phyloP scores from a whole-genome alignment of 2,329 filamentous ascomycete species.

The Helicocarpus griseus region DNA sequence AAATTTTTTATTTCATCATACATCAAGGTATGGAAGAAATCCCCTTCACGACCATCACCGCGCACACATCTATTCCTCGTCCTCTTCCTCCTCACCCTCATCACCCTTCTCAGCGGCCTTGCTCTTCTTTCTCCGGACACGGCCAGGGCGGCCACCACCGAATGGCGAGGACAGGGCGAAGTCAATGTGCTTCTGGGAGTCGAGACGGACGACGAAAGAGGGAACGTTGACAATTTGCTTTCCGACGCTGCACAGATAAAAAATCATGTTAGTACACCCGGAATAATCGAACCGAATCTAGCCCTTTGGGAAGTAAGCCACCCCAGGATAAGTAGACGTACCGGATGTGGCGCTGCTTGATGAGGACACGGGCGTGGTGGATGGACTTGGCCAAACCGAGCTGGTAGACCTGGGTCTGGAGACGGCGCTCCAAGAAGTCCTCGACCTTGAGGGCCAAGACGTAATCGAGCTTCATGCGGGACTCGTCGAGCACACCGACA shows the following conservation, averaged over 20 bases:
- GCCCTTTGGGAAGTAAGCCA: no score
- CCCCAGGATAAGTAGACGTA: conserved; percentile 23
- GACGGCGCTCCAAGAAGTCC: conserved; percentile 99
- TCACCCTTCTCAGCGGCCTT: conserved; percentile 73
- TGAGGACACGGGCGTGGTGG: conserved; percentile 99
- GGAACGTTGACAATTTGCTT: conserved; percentile 99
- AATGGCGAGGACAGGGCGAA: conserved; percentile 96
- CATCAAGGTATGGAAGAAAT: conserved; percentile 30
- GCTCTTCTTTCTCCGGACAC: conserved; percentile 99
- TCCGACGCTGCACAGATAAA: conserved; percentile 63
- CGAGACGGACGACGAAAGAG: conserved; percentile 98
- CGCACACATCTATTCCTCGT: conserved; percentile 58
- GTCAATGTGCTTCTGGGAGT: conserved; percentile 99
- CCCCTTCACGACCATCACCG: not conserved
- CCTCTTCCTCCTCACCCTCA: conserved; percentile 58
- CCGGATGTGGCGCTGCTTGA: conserved; percentile 98
- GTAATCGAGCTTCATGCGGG: conserved; percentile 99
- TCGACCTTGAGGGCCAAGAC: conserved; percentile 98
- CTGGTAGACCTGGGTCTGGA: conserved; percentile 99
- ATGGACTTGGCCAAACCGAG: conserved; percentile 99
- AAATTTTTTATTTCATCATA: conserved; percentile 26
- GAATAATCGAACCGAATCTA: no score
- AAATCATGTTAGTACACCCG: no score
- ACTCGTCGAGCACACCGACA: conserved; percentile 99
- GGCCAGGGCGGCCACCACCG: conserved; percentile 90